Percentiles rank a stretch among this genome's conserved stretches.
phyloP scores from a whole-genome alignment of 768 basidiomycete genomes.

The Ramaria rubella region DNA sequence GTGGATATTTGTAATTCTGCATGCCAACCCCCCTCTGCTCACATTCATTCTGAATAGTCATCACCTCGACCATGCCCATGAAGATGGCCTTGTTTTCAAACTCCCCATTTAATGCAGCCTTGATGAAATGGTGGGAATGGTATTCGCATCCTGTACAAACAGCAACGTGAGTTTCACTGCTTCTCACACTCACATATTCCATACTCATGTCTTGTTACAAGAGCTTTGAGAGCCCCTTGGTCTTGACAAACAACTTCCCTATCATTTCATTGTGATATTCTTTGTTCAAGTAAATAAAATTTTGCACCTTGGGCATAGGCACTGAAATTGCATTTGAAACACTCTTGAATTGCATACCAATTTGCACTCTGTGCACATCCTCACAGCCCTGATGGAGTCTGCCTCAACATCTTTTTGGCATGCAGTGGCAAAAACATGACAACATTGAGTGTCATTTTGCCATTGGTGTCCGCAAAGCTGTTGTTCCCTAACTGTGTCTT shows the following conservation, averaged over 20 bases:
- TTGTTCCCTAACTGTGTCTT: background rate
- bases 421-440: slow-evolving; percentile 8
- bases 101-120: slow-evolving; percentile 11
- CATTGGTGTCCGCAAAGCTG: slow-evolving; percentile 11
- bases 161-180: background rate
- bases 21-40: slow-evolving; percentile 26
- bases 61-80: slow-evolving; percentile 25
- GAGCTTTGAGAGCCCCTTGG: background rate
- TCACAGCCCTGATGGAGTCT: background rate
- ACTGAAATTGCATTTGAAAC: slow-evolving; percentile 15
- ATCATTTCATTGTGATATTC: slow-evolving; percentile 10
- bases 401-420: background rate
- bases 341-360: slow-evolving; percentile 1
- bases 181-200: background rate
- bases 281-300: slow-evolving; percentile 15
- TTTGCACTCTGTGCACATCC: slow-evolving; percentile 16
- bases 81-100: slow-evolving; percentile 23
- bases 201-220: background rate
- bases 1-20: slow-evolving; percentile 32
- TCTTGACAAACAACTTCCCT: slow-evolving; percentile 14
- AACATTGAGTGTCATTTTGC: slow-evolving; percentile 21
- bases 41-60: slow-evolving; percentile 20
- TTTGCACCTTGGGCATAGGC: slow-evolving; percentile 6
- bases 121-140: background rate
- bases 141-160: background rate